These are phyloP conservation scores for Brassica cretica DNA, from an alignment of 345 rosid genomes.

Conservation along the genomic window DNA sequence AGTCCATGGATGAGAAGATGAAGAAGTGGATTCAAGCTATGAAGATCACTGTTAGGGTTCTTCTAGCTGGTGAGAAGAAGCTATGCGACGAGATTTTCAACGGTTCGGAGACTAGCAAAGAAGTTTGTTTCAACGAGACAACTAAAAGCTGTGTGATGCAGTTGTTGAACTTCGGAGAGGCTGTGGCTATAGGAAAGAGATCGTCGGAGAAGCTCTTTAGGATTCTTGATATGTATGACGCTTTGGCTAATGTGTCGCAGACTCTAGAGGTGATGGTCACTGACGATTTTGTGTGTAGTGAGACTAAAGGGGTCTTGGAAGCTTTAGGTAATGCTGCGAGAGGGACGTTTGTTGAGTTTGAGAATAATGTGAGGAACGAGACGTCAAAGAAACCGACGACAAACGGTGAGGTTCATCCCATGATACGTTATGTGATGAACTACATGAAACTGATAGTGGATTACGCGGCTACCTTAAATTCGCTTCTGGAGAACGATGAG, in stretches of 20 bases:
- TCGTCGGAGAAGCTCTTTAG: constrained; percentile 93
- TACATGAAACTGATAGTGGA: constrained; percentile 87
- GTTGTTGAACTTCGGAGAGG: constrained; percentile 88
- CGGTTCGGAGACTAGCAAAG: constrained; percentile 57
- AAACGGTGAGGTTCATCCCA: constrained; percentile 92
- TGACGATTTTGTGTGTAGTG: constrained; percentile 54
- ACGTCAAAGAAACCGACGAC: constrained; percentile 75
- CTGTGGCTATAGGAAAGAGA: constrained; percentile 76
- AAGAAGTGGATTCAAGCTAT: constrained; percentile 94
- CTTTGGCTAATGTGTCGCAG: constrained; percentile 56
- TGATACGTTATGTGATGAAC: constrained; percentile 93
- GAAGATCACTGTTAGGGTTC: constrained; percentile 68
- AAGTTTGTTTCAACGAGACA: constrained; percentile 82
- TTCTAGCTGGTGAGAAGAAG: constrained; percentile 75
- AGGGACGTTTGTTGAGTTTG: constrained; percentile 89
- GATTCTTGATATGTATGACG: constrained; percentile 95
- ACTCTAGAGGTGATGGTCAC: constrained; percentile 62
- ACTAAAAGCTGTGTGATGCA: constrained; percentile 86
- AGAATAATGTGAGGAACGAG: constrained; percentile 76
- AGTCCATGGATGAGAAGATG: constrained; percentile 91
- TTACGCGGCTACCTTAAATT: constrained; percentile 65
- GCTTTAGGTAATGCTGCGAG: constrained; percentile 71
- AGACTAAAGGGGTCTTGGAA: constrained; percentile 68
- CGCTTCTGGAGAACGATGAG: constrained; percentile 55
- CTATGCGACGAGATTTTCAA: constrained; percentile 74